Evolutionary conservation across 2,329 filamentous ascomycete genomes (phyloP).

Genomic region (Aspergillus neotritici): DNA sequence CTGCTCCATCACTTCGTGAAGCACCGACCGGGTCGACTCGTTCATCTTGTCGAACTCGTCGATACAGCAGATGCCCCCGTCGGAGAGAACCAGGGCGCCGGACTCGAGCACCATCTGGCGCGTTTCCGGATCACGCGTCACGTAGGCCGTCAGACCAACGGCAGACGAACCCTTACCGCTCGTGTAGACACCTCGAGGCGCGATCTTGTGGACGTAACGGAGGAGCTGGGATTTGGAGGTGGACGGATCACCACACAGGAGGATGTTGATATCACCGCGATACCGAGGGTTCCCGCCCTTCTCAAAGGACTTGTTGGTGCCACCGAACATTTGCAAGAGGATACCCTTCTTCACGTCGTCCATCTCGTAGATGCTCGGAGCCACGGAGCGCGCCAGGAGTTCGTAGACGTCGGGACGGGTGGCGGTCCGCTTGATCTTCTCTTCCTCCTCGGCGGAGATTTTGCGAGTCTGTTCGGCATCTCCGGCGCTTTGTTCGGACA

Average conservation of each 20-base stretch:
- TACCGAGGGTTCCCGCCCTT: conserved; percentile 95
- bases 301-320: conserved; percentile 95
- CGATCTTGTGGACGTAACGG: conserved; percentile 94
- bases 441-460: conserved; percentile 78
- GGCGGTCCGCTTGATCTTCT: conserved; percentile 76
- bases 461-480: conserved; percentile 78
- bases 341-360: conserved; percentile 99
- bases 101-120: conserved; percentile 69
- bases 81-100: conserved; percentile 66
- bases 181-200: conserved; percentile 76
- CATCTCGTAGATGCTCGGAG: conserved; percentile 94
- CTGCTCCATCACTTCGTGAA: conserved; percentile 78
- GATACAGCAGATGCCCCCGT: conserved; percentile 72
- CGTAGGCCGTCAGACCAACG: conserved; percentile 71
- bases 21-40: conserved; percentile 64
- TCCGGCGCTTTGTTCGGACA: conserved; percentile 65
- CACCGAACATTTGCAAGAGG: conserved; percentile 89
- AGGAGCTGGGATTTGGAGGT: conserved; percentile 94
- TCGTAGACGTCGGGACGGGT: conserved; percentile 85
- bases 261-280: conserved; percentile 92
- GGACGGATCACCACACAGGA: conserved; percentile 94
- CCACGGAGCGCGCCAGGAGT: conserved; percentile 79
- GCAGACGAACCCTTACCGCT: conserved; percentile 71
- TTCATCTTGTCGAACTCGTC: conserved; percentile 80
- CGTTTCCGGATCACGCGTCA: conserved; percentile 68